Evolutionary conservation across 495 filamentous ascomycete genomes (phyloP), one percentile per base, ranked within the genome.

Genomic region (Daldinia loculata): DNA sequence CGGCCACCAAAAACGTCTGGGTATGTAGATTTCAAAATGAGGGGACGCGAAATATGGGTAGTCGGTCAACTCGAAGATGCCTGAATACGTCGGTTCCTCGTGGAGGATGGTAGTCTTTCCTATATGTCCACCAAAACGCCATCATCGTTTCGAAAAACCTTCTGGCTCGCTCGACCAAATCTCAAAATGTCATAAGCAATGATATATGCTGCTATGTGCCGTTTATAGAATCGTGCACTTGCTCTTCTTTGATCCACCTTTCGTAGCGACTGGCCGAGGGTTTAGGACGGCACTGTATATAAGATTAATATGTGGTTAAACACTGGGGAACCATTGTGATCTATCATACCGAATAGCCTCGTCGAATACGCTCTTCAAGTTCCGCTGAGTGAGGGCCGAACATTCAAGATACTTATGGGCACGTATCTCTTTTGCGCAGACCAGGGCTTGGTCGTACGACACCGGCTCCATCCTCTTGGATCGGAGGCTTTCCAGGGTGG

Each of bases 341-440:
- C 22, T 26, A 61, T 61, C 17, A 79, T 76, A 97, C 95, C 94
- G 88, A 77, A 99, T 99, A 39, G 95, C 95, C 77, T 97, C 93
- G 74, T 99, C 95, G 77, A 99, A 99, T 53, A 99, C 96, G 61
- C 92, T 95, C 88, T 99, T 99, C 72, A 99, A 80, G 76, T 96
- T 96, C 63, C 93, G 86, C 82, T 98, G 95, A 32, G 95, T 99
- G 66, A 98, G 85, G 36, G 95, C 95, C n/a, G 95, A 99, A 83
- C 95, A 99, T 79, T 99, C 95, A 32, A 98, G 84, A 78, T 99
- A 99, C 80, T 98, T 97, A 77, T 91, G 88, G 43, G 96, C 95
- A 70, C 88, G 87, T 76, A 99, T 98, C 71, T 98, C 94, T 81
- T 95, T 96, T 29, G 92, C 92, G 50, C 93, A 89, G 57, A 89